Conservation (phyloP, 768 basidiomycete genomes). For the Boletus barrowsii region DNA sequence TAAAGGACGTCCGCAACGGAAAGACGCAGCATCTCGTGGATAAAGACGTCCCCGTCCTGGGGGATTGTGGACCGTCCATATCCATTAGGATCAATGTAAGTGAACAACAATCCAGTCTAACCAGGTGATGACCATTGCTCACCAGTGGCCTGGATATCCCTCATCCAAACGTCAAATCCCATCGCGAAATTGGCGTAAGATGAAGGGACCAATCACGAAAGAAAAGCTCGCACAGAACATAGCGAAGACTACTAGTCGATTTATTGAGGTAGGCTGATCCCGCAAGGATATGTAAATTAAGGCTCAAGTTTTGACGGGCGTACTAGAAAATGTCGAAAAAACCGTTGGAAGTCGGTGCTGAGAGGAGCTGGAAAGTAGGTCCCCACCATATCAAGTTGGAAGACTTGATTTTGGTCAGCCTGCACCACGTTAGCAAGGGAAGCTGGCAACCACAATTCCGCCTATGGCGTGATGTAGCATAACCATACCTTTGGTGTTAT, state of each 20-base stretch:
- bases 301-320: neutral
- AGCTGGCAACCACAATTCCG: constrained; percentile 75
- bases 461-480: constrained; percentile 27
- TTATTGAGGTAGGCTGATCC: constrained; percentile 50
- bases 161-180: constrained; percentile 72
- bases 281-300: neutral
- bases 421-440: constrained; percentile 76
- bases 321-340: constrained; percentile 48
- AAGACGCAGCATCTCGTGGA: constrained; percentile 50
- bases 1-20: constrained; percentile 57
- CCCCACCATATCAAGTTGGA: constrained; percentile 52
- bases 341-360: constrained; percentile 54
- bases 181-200: constrained; percentile 70
- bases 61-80: constrained; percentile 66
- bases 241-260: constrained; percentile 62
- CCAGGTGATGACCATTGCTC: neutral
- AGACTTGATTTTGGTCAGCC: constrained; percentile 66
- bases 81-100: constrained; percentile 67
- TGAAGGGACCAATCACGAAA: constrained; percentile 67
- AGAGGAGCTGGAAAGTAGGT: constrained; percentile 57
- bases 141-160: constrained; percentile 74
- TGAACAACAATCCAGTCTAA: neutral
- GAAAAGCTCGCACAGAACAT: constrained; percentile 68
- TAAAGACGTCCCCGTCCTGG: constrained; percentile 59
- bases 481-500: neutral